Evolutionary conservation across 495 filamentous ascomycete species (phyloP), one percentile per base, ranked within the genome.

Genomic region (Hypoxylon rickii): DNA sequence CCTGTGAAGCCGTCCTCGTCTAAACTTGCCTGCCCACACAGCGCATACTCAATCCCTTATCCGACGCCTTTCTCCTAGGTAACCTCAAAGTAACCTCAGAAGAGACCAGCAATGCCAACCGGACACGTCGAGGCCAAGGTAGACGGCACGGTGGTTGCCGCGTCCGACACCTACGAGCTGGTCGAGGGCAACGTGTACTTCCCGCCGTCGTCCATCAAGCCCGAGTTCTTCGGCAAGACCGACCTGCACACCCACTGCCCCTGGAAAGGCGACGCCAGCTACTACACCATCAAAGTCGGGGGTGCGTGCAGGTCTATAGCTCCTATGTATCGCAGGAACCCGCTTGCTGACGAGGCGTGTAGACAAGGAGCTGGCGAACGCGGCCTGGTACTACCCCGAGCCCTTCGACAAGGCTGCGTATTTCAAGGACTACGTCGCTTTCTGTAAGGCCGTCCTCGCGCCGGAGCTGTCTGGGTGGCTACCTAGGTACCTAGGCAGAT

Each of bases 101-200:
- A n/a, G n/a, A n/a, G n/a, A n/a, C n/a, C n/a, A 12, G 45, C 22
- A 36, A 66, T 66, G 63, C 50, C 55, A 3, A 44, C 59, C 32
- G 68, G 68, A 38, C 77, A 78, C 63, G 86, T 84, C 44, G 78
- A 70, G 49, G 86, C 85, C 13, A 81, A 73, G 41, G 70, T 86
- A 37, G 76, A 81, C 51, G 84, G 80, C 57, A 74, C 71, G 29
- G 65, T 79, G 36, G 72, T 90, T 45, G 87, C 86, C 15, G 78
- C 83, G 58, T 76, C 86, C 0, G 77, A 84, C 17, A 69, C 70
- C 15, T 89, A 81, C 70, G 81, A 86, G 66, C 72, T 79, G 3
- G 85, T 89, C 11, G 87, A 89, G 65, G 86, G 85, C 45, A 90
- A 89, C 66, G 75, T 89, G 59, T 89, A 90, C 60, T 86, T 87